A percentile compares a stretch with the other conserved stretches of the same genome.
These are phyloP conservation scores for Aspergillus clavatus DNA, from an alignment of 2,329 filamentous ascomycete genomes.

Conservation along the genomic window DNA sequence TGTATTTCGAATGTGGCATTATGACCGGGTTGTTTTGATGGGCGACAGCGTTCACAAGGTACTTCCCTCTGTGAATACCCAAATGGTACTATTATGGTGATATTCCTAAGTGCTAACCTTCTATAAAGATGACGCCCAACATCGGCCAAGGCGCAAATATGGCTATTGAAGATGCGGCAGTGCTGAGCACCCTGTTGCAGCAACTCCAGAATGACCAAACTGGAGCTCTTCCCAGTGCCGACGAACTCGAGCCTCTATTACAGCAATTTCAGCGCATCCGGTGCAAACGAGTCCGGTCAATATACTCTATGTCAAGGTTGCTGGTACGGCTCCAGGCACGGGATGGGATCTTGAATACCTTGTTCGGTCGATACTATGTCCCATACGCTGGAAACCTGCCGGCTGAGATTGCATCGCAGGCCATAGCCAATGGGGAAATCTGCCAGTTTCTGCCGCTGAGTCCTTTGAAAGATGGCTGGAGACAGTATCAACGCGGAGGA, in stretches of 20 bases:
- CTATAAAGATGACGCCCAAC: conserved; percentile 30
- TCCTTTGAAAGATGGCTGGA: too few species aligned
- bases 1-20: conserved; percentile 21
- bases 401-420: conserved; percentile 14
- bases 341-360: conserved; percentile 13
- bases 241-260: conserved; percentile 5
- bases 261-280: conserved; percentile 8
- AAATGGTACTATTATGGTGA: background rate
- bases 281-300: conserved; percentile 11
- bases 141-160: conserved; percentile 40
- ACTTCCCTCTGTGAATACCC: background rate
- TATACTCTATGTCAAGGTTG: conserved; percentile 13
- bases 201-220: background rate
- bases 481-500: too few species aligned
- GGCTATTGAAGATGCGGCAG: conserved; percentile 39
- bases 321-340: conserved; percentile 17
- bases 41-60: conserved; percentile 30
- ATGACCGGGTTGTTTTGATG: conserved; percentile 19
- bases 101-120: too few species aligned
- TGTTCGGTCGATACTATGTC: conserved; percentile 17
- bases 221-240: background rate
- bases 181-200: conserved; percentile 30
- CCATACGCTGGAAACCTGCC: conserved; percentile 13
- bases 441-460: conserved; percentile 12
- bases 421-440: conserved; percentile 13